A percentile compares a stretch with the other conserved stretches of the same genome.
These are phyloP conservation scores for Pyrus pyrifolia DNA, from an alignment of 306 rosid genomes.

Conservation along the genomic window DNA sequence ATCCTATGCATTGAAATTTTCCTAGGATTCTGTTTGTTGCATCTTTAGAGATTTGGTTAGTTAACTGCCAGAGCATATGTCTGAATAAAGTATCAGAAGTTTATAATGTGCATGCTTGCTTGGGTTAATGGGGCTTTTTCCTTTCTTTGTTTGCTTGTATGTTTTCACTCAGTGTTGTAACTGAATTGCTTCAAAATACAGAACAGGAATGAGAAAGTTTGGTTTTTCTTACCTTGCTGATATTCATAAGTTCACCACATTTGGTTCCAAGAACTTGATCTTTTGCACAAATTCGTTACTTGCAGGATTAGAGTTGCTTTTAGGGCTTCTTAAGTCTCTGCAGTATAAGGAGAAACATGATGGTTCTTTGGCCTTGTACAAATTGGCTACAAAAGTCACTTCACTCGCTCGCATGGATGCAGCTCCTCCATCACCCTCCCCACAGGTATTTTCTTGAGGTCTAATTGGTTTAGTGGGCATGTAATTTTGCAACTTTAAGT, in stretches of 20 bases:
- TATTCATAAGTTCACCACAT: neutral
- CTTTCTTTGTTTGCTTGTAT: neutral
- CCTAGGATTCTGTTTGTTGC: neutral
- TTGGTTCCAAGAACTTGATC: neutral
- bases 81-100: neutral
- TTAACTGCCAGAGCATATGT: neutral
- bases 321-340: slow-evolving; percentile 59
- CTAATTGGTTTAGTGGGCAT: neutral
- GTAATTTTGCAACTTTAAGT: neutral
- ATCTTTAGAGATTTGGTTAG: neutral
- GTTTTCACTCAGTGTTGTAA: neutral
- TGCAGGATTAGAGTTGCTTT: slow-evolving; percentile 67
- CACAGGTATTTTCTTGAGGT: slow-evolving; percentile 44
- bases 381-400: slow-evolving; percentile 59
- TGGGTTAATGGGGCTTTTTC: neutral
- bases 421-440: slow-evolving; percentile 67
- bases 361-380: slow-evolving; percentile 65
- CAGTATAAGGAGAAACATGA: slow-evolving; percentile 56
- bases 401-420: slow-evolving; percentile 59
- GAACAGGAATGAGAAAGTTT: no score
- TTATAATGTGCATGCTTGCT: neutral
- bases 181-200: neutral
- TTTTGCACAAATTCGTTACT: neutral
- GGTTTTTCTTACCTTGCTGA: neutral
- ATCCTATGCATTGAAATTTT: neutral